Base-by-base conservation (phyloP, 805 yeast species). In the Cyberlindnera misumaiensis region DNA sequence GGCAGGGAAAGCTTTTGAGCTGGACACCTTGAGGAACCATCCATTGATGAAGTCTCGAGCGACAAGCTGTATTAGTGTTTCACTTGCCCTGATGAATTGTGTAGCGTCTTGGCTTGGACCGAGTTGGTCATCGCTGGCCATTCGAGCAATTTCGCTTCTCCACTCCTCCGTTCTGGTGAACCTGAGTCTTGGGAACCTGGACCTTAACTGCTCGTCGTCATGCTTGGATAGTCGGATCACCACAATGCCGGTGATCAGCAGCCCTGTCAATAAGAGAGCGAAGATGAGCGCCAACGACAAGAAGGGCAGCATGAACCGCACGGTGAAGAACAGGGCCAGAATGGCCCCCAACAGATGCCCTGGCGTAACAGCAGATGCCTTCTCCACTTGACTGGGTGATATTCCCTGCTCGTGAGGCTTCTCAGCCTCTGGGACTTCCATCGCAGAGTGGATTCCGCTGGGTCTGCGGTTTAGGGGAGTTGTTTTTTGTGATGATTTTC, bases 21-120 rank as follows among this genome's bases (percentile, higher is more conserved):
- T 34, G 0, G 78, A 65, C 1, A 83, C 68, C 3, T 65, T 60
- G 1, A 46, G 35, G 51, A 65, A 81, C 90, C 90, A 83, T 5
- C 68, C 49, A 28, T 53, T 51, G 2, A 83, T 63, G 51, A 79
- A 83, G 35, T 75, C 77, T 13, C 68, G 51, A 0, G 79, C 41
- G 0, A 81, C 59, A n/a, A 70, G 51, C 12, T 63, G 58, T 1
- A 75, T 52, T 4, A 82, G 55, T 1, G 60, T 64, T 17, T 70
- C 66, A 2, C 78, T 34, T 0, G 72, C 65, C 30, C 63, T 67
- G 3, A 75, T 70, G 29, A 51, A 43, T 1, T 28, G 33, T 1
- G 47, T 18, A 2, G 43, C 32, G 29, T 37, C 31, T 8, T 29
- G 35, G 3, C 39, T 39, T 27, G 35, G 38, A 4, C 18, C 22